These are phyloP conservation scores for Suillus americanus DNA, from an alignment of 768 basidiomycete species.

Conservation along the genomic window DNA sequence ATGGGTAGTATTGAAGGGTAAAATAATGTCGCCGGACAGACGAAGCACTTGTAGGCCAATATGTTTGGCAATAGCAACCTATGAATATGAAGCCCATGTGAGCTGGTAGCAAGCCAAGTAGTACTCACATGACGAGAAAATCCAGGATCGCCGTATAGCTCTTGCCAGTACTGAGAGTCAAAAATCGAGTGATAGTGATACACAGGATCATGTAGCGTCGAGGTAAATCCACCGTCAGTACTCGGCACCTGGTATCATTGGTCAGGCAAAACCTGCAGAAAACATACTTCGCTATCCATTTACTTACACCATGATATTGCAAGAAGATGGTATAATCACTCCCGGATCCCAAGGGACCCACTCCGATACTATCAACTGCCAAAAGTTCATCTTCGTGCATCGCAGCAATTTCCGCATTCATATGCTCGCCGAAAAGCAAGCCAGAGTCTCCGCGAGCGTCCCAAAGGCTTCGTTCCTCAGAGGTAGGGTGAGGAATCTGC, in stretches of 20 bases:
- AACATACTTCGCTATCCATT: neutral
- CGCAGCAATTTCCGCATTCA: constrained; percentile 28
- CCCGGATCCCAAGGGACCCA: constrained; percentile 47
- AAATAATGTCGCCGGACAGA: constrained; percentile 49
- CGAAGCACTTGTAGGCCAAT: constrained; percentile 56
- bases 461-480: constrained; percentile 69
- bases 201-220: constrained; percentile 42
- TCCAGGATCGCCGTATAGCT: constrained; percentile 62
- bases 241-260: constrained; percentile 24
- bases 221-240: constrained; percentile 35
- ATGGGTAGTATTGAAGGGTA: constrained; percentile 71
- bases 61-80: constrained; percentile 61
- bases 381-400: constrained; percentile 23
- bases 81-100: neutral
- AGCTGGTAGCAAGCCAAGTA: neutral
- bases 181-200: constrained; percentile 66
- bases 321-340: constrained; percentile 67
- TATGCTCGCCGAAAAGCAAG: constrained; percentile 35
- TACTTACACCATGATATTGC: constrained; percentile 51
- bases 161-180: constrained; percentile 60
- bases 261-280: neutral
- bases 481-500: constrained; percentile 73
- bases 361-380: constrained; percentile 22
- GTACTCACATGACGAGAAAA: constrained; percentile 55
- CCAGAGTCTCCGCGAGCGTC: constrained; percentile 63